Base-by-base conservation (phyloP, 371 early-diverging fungal genomes). In the Encephalitozoon hellem region DNA sequence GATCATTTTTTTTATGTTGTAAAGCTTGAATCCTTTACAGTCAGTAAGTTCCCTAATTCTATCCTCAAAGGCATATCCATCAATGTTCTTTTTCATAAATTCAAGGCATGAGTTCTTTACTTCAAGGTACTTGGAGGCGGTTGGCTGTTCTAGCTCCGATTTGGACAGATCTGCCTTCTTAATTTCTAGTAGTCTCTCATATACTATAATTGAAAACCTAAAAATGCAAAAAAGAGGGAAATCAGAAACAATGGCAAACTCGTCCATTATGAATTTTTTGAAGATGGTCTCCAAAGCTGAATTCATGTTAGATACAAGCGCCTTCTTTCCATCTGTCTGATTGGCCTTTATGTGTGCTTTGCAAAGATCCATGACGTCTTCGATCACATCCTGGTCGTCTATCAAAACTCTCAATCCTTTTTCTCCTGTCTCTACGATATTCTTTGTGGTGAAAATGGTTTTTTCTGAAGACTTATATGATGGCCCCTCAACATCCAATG, bases 401-500 rank as follows among this genome's bases (percentile, higher is more conserved):
- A 76, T 49, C n/a, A 23, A 26, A 12, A 42, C 84, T 74, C 88
- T 87, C 75, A 88, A 86, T 26, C 83, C 85, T 25, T 88, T 87
- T 9, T 92, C 76, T 0, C 88, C 86, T 75, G 95, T 94, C 66
- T 93, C 92, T 78, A 94, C 93, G 32, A 95, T 88, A 0, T 89
- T 84, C 84, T 93, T 93, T 39, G 88, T 78, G 9, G 89, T 86
- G 72, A 93, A 87, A 45, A 86, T 87, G 55, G 91, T 91, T 69
- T 90, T 89, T 81, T 97, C 97, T n/a, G 87, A 86, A 4, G 87
- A 85, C 82, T 93, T 94, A 85, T 94, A 93, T 0, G 88, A 88
- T 54, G 90, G 86, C 3, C 94, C 92, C 82, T 92, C 91, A 78
- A 93, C 91, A 84, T 98, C 99, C 49, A 97, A 86, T 0, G 97